A percentile compares a stretch with the other conserved stretches of the same genome.
These are phyloP conservation scores for Batkoa obscura DNA, from an alignment of 371 early-diverging fungal genomes.

Conservation along the genomic window DNA sequence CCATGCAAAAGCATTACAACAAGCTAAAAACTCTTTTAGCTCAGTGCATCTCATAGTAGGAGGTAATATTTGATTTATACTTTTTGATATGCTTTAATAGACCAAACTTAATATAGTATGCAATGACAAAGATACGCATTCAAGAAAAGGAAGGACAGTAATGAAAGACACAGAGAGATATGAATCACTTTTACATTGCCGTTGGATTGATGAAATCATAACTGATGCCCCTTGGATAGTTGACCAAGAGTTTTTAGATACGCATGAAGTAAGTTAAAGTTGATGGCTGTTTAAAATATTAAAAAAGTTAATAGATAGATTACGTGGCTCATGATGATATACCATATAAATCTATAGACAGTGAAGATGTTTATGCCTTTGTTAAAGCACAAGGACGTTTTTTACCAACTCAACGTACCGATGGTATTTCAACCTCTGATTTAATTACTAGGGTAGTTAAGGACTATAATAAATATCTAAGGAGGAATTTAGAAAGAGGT, in stretches of 20 bases:
- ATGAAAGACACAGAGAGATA: slow-evolving; percentile 73
- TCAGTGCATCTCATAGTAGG: slow-evolving; percentile 78
- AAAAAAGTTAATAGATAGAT: slow-evolving; percentile 41
- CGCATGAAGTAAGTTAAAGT: slow-evolving; percentile 32
- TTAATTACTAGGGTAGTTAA: slow-evolving; percentile 88
- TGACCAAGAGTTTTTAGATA: slow-evolving; percentile 67
- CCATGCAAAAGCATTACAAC: slow-evolving; percentile 79
- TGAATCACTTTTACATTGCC: slow-evolving; percentile 82
- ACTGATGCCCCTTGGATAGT: slow-evolving; percentile 81
- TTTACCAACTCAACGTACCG: slow-evolving; percentile 79
- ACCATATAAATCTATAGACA: slow-evolving; percentile 63
- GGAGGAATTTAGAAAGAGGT: slow-evolving; percentile 85
- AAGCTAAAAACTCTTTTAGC: slow-evolving; percentile 82
- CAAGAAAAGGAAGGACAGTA: slow-evolving; percentile 83
- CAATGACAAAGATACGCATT: slow-evolving; percentile 63
- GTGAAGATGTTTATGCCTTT: slow-evolving; percentile 88
- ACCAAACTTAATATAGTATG: slow-evolving; percentile 47
- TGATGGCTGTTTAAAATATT: neutral
- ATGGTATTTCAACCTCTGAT: slow-evolving; percentile 87
- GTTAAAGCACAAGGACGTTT: slow-evolving; percentile 79
- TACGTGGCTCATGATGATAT: slow-evolving; percentile 97
- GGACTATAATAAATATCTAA: slow-evolving; percentile 85
- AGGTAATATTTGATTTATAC: slow-evolving; percentile 21
- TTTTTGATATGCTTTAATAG: neutral
- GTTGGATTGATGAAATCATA: slow-evolving; percentile 91